phyloP scores from a whole-genome alignment of 2,329 filamentous ascomycete species.

The Penicillium janthinellum region DNA sequence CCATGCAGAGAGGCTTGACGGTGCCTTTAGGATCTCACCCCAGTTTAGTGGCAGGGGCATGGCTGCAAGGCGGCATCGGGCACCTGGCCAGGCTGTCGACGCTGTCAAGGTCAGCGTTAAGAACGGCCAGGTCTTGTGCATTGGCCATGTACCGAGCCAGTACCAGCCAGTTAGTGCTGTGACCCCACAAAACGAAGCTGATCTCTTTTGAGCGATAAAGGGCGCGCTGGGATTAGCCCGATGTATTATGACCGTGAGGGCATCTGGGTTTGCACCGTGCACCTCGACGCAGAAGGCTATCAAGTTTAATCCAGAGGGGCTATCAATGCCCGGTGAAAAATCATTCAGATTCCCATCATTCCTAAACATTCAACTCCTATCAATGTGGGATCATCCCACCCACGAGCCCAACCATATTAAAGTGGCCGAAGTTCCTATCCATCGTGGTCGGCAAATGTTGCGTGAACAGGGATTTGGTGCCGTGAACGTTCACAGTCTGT shows the following conservation, averaged over 20 bases:
- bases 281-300: no score
- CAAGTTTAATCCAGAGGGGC: no score
- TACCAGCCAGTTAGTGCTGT: constrained; percentile 47
- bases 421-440: constrained; percentile 58
- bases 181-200: constrained; percentile 51
- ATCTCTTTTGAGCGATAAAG: constrained; percentile 60
- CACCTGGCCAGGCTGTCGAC: constrained; percentile 61
- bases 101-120: constrained; percentile 28
- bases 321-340: no score
- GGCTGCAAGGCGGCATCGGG: constrained; percentile 67
- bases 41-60: constrained; percentile 64
- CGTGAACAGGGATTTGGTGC: constrained; percentile 52
- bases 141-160: constrained; percentile 54
- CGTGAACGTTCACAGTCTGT: constrained; percentile 55
- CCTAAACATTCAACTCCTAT: no score
- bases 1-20: constrained; percentile 53
- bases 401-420: no score
- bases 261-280: no score
- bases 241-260: no score
- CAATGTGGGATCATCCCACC: no score
- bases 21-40: constrained; percentile 64
- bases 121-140: constrained; percentile 41
- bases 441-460: constrained; percentile 55
- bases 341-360: no score
- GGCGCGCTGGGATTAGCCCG: constrained; percentile 47